Conservation (phyloP, 2,329 filamentous ascomycete genomes). For the Fusarium virguliforme region DNA sequence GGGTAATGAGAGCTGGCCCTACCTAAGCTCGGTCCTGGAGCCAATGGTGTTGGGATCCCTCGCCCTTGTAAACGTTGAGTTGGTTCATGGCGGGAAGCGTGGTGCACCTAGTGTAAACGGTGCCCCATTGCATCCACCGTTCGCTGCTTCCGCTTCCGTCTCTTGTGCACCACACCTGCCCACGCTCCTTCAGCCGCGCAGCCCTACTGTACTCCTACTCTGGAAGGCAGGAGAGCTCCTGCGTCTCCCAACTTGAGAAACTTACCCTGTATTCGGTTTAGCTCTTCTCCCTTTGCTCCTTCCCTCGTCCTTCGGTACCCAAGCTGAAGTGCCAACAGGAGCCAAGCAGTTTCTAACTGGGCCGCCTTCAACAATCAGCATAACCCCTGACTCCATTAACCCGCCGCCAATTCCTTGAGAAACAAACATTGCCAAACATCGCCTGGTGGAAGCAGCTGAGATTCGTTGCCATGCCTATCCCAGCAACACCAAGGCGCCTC, state of each 20-base stretch:
- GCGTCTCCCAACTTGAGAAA: constrained; percentile 2
- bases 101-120: constrained; percentile 10
- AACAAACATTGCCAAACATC: constrained; percentile 18
- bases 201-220: not conserved
- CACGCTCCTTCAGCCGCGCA: not conserved
- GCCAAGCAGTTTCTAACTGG: constrained; percentile 12
- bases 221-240: not conserved
- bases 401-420: constrained; percentile 28
- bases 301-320: constrained; percentile 34
- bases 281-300: constrained; percentile 28
- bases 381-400: constrained; percentile 28
- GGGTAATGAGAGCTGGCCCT: constrained; percentile 14
- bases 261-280: constrained; percentile 8
- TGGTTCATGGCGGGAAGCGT: constrained; percentile 21
- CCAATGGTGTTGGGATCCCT: constrained; percentile 13
- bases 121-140: constrained; percentile 20
- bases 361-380: constrained; percentile 25
- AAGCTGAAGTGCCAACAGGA: constrained; percentile 11
- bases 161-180: not conserved
- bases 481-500: constrained; percentile 17
- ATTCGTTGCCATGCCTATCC: constrained; percentile 18
- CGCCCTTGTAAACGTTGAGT: constrained; percentile 14
- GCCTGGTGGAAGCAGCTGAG: not conserved
- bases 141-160: constrained; percentile 17
- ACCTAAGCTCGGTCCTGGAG: constrained; percentile 2